These are phyloP conservation scores for Saccharomyces hybrid DNA, from an alignment of 1,139 yeast species.

Conservation along the genomic window DNA sequence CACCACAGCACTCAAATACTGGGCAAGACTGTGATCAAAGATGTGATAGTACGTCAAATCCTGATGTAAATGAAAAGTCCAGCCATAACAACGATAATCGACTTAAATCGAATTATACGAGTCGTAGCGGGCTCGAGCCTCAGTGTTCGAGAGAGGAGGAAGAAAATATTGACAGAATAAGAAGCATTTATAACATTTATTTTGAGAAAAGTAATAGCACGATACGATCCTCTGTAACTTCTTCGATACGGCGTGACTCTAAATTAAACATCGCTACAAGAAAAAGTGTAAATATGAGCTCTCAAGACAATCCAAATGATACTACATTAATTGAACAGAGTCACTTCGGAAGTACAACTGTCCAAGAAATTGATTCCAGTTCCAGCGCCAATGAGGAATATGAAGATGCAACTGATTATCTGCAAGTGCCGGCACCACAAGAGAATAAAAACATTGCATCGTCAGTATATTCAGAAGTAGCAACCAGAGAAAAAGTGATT, in stretches of 20 bases:
- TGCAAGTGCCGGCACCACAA: constrained; percentile 2
- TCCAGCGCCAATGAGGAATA: background rate
- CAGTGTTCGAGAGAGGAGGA: constrained; percentile 42
- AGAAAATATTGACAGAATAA: constrained; percentile 64
- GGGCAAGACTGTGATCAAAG: background rate
- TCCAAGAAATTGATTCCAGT: background rate
- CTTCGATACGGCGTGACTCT: constrained; percentile 5
- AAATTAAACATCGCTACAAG: background rate
- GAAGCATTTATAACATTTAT: constrained; percentile 66
- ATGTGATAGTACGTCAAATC: background rate
- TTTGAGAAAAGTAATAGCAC: constrained; percentile 51
- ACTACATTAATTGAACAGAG: background rate
- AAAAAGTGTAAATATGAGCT: background rate
- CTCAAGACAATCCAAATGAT: background rate
- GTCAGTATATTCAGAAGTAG: constrained; percentile 29
- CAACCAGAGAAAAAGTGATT: constrained; percentile 5
- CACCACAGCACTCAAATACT: background rate
- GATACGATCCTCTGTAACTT: constrained; percentile 4
- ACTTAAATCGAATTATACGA: background rate
- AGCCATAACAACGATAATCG: background rate
- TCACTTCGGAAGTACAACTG: background rate
- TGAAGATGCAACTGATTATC: constrained; percentile 2
- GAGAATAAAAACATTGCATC: constrained; percentile 19
- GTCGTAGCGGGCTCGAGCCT: background rate
- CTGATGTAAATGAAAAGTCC: background rate